A percentile compares a stretch with the other conserved stretches of the same genome.
Evolutionary conservation across 1,284 basidiomycete genomes (phyloP).

Genomic region (Cerrena zonata): DNA sequence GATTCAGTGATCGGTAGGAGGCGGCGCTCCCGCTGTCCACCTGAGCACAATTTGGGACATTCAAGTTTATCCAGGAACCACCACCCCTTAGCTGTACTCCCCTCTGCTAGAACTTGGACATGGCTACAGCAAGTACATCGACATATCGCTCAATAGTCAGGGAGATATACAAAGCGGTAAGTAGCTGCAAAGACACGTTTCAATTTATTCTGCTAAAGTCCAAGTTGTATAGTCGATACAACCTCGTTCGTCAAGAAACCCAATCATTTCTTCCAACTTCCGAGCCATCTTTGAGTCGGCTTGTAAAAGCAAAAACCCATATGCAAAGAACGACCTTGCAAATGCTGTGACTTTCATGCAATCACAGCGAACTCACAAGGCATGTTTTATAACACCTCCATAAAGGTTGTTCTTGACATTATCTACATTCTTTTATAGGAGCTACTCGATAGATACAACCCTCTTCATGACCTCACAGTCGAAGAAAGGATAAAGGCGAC

Average conservation of each 20-base stretch:
- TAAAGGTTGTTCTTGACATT: neutral
- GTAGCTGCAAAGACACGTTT: slow-evolving; percentile 10
- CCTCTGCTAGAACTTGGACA: too few species aligned
- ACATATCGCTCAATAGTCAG: slow-evolving; percentile 42
- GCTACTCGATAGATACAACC: slow-evolving; percentile 81
- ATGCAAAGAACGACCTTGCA: slow-evolving; percentile 43
- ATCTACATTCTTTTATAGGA: slow-evolving; percentile 36
- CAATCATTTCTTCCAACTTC: slow-evolving; percentile 43
- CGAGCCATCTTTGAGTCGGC: slow-evolving; percentile 52
- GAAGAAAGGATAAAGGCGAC: slow-evolving; percentile 80
- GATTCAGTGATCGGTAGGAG: neutral
- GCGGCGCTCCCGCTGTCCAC: too few species aligned
- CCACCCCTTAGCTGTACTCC: too few species aligned
- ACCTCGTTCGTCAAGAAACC: slow-evolving; percentile 41
- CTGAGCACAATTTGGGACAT: too few species aligned
- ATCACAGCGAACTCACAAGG: slow-evolving; percentile 59
- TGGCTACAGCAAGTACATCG: slow-evolving; percentile 7
- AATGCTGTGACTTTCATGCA: slow-evolving; percentile 69
- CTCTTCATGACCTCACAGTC: slow-evolving; percentile 68
- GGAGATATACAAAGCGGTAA: slow-evolving; percentile 39
- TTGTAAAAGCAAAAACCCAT: slow-evolving; percentile 22
- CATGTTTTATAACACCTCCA: slow-evolving; percentile 18
- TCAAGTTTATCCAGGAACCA: too few species aligned
- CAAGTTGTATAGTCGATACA: slow-evolving; percentile 36
- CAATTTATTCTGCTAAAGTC: too few species aligned